These are phyloP conservation scores for Nyssa sinensis DNA, from an alignment of 148 eudicot species.

Conservation along the genomic window DNA sequence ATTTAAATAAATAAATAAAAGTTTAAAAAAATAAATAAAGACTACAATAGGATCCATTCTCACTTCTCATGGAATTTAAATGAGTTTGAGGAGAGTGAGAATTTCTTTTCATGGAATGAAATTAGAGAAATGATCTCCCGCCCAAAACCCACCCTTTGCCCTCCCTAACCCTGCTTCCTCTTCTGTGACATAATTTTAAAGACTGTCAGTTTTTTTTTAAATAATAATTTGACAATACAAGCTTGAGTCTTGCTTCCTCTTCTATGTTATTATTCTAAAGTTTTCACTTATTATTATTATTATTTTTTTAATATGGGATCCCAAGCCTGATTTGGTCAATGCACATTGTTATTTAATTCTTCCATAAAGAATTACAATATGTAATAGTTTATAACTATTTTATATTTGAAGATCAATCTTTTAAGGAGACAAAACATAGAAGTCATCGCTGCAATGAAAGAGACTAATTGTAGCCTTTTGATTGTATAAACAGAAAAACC, in stretches of 20 bases:
- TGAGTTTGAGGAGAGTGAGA: too few relatives aligned
- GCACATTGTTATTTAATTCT: neutral
- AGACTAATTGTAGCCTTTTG: slow-evolving; percentile 12
- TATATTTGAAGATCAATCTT: neutral
- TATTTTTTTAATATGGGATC: neutral
- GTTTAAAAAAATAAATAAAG: too few relatives aligned
- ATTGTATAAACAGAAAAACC: neutral
- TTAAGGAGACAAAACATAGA: slow-evolving; percentile 15
- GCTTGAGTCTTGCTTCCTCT: neutral
- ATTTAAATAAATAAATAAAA: too few relatives aligned
- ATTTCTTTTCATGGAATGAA: too few relatives aligned
- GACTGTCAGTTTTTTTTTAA: neutral
- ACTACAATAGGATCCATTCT: too few relatives aligned
- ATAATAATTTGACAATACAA: neutral
- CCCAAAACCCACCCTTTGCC: too few relatives aligned
- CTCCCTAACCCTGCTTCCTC: neutral
- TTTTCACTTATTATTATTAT: too few relatives aligned
- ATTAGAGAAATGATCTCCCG: too few relatives aligned
- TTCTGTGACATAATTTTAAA: neutral
- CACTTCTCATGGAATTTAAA: too few relatives aligned
- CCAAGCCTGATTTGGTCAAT: neutral
- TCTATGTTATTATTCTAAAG: neutral
- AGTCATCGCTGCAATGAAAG: slow-evolving; percentile 19
- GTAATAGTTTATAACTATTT: neutral
- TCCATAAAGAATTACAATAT: neutral